Base-by-base conservation (phyloP, 768 basidiomycete species). In the Exsudoporus frostii region DNA sequence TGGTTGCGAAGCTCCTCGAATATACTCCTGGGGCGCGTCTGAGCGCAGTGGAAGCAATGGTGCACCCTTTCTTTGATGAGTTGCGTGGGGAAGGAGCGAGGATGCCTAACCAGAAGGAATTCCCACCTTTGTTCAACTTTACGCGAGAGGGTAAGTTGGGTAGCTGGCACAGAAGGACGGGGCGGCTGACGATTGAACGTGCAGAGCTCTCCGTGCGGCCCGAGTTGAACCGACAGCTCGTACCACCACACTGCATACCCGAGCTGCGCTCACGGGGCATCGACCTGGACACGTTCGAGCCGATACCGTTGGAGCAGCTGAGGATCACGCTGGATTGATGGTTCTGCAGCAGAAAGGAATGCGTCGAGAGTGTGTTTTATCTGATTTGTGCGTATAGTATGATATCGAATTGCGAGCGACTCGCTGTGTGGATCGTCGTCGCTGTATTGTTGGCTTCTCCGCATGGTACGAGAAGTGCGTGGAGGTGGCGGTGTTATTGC, bases 1-100 rank as follows among this genome's bases (percentile, higher is more conserved):
- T 98, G 52, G 96, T 99, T 55, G 86, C 90, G 17, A 95, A 92
- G 71, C 76, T 99, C 56, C 79, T 99, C 63, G 96, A 98, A 68
- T 99, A 99, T 75, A 99, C 97, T n/a, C 97, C 97, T 9, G 87
- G 87, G 41, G 88, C 91, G 30, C 87, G 97, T 48, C 71, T 96
- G 72, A 92, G 89, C 62, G 88, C 93, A 2, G 81, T 93, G 62
- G 88, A 92, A 72, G 90, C 90, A 24, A 92, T 96, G 92, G 79
- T 92, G 58, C 86, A 96, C 68, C 85, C 90, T 25, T 95, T 98
- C 87, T 99, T 99, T 71, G 95, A 98, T 67, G 97, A 99, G 73
- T 73, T 99, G 63, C 84, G 92, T 57, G 80, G 80, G 39, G 91
- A 95, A 67, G 93, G 92, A 0, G 89, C 91, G 41, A 84, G 86